Conservation (phyloP, 2,329 filamentous ascomycete genomes). For the Nannizziopsis barbatae region DNA sequence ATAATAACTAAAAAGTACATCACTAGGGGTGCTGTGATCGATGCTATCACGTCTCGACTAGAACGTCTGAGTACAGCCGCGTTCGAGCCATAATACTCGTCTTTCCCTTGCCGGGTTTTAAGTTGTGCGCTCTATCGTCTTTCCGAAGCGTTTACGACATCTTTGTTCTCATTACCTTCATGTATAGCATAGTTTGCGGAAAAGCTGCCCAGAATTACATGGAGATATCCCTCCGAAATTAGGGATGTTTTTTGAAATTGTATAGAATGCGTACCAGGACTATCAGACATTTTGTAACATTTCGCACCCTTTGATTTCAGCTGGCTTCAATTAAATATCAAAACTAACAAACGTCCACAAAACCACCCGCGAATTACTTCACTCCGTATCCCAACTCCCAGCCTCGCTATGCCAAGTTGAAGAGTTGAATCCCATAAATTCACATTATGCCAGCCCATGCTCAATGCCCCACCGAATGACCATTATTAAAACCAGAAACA, state of each 20-base stretch:
- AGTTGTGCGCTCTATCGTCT: neutral
- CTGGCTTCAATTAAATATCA: too few species aligned
- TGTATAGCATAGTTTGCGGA: too few species aligned
- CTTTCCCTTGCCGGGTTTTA: neutral
- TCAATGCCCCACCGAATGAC: too few species aligned
- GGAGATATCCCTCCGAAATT: too few species aligned
- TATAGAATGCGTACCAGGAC: neutral
- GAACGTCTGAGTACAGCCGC: constrained; percentile 30
- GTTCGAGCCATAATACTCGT: neutral
- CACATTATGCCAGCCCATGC: neutral
- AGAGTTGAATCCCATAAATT: neutral
- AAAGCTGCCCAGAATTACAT: too few species aligned
- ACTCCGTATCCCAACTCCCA: neutral
- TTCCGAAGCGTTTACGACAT: neutral
- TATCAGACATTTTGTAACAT: too few species aligned
- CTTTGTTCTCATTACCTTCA: neutral
- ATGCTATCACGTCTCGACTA: constrained; percentile 33
- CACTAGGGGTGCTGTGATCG: constrained; percentile 33
- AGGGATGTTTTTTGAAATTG: neutral
- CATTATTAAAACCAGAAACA: too few species aligned
- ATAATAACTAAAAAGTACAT: constrained; percentile 11
- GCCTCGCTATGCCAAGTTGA: neutral
- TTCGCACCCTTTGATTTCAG: too few species aligned
- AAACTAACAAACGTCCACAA: too few species aligned
- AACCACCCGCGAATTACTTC: too few species aligned